Percentiles rank a stretch among this genome's conserved stretches.
Evolutionary conservation across 495 filamentous ascomycete species (phyloP).

Genomic region (Neurospora sp.): DNA sequence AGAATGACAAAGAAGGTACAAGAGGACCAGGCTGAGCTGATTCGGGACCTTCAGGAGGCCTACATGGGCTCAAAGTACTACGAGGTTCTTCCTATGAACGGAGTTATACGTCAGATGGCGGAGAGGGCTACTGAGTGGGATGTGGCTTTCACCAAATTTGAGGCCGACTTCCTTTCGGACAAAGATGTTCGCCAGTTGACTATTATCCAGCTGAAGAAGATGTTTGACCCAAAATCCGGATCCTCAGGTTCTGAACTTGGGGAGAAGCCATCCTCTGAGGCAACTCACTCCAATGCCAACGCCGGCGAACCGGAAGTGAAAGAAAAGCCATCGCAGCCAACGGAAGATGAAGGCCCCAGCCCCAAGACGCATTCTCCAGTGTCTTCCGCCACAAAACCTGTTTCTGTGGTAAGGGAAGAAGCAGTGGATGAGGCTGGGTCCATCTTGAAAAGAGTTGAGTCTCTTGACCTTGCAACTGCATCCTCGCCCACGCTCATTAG

Average conservation of each 20-base stretch:
- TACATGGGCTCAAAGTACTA: constrained; percentile 93
- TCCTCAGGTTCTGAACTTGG: constrained; percentile 13
- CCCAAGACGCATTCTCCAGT: constrained; percentile 11
- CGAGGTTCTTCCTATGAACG: constrained; percentile 87
- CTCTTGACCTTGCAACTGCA: constrained; percentile 63
- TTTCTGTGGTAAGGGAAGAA: constrained; percentile 11
- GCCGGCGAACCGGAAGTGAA: neutral
- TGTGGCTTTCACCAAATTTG: constrained; percentile 75
- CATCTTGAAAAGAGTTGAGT: constrained; percentile 47
- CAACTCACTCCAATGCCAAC: constrained; percentile 8
- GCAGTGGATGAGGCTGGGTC: constrained; percentile 8
- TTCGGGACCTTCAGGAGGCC: constrained; percentile 71
- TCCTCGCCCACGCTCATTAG: constrained; percentile 14
- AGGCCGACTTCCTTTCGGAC: constrained; percentile 90
- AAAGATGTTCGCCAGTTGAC: constrained; percentile 93
- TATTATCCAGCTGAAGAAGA: constrained; percentile 83
- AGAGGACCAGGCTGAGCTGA: constrained; percentile 64
- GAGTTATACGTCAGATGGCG: constrained; percentile 76
- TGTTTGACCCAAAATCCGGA: constrained; percentile 47
- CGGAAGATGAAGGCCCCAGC: neutral
- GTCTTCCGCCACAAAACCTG: constrained; percentile 14
- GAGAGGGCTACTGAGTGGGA: constrained; percentile 95
- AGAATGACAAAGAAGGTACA: constrained; percentile 60
- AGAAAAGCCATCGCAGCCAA: neutral
- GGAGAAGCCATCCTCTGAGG: constrained; percentile 15